Conservation (phyloP, 2,329 filamentous ascomycete genomes). For the Colletotrichum gigasporum region DNA sequence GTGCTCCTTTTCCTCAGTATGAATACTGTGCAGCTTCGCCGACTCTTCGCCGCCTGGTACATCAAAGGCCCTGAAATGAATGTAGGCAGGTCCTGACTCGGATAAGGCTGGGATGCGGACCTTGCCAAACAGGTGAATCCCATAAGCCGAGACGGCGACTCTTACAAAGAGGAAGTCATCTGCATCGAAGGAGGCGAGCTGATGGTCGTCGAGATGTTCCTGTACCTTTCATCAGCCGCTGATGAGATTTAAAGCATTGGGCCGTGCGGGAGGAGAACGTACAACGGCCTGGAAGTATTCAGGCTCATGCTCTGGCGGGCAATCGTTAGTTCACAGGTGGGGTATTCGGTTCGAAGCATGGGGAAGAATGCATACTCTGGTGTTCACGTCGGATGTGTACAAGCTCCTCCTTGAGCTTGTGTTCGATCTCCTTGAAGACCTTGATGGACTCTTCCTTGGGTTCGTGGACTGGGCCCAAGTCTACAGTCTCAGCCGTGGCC, state of each 20-base stretch:
- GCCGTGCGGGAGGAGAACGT: constrained; percentile 12
- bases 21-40: constrained; percentile 56
- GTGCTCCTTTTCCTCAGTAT: constrained; percentile 55
- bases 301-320: constrained; percentile 58
- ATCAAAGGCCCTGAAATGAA: constrained; percentile 59
- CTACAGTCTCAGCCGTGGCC: constrained; percentile 63
- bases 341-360: neutral
- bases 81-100: constrained; percentile 47
- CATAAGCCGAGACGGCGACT: constrained; percentile 56
- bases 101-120: constrained; percentile 54
- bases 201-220: constrained; percentile 46
- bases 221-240: constrained; percentile 27
- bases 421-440: constrained; percentile 58
- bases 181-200: constrained; percentile 47
- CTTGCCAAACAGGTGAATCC: constrained; percentile 59
- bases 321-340: neutral
- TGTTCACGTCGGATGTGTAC: constrained; percentile 58
- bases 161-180: constrained; percentile 55
- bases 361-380: constrained; percentile 49
- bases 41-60: constrained; percentile 45
- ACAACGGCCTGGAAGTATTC: constrained; percentile 64
- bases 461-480: constrained; percentile 56
- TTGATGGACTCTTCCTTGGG: constrained; percentile 61
- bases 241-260: too few relatives aligned
- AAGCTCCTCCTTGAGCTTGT: constrained; percentile 61